phyloP scores from a whole-genome alignment of 768 basidiomycete genomes.

The Cantharellus cinnabarinus region DNA sequence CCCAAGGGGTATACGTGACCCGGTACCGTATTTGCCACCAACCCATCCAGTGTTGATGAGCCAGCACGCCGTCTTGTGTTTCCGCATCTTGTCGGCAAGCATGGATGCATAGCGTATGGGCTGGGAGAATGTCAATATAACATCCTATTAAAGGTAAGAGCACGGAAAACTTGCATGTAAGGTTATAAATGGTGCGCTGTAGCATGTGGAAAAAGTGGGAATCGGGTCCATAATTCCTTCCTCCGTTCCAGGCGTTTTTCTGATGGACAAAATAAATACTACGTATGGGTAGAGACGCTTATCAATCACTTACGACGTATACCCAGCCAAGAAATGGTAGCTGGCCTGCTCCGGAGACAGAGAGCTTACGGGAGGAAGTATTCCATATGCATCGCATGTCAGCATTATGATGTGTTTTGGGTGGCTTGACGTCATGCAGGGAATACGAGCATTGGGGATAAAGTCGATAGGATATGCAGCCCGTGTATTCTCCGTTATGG shows the following conservation, averaged over 20 bases:
- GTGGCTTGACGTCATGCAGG: conserved; percentile 60
- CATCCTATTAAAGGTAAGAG: neutral
- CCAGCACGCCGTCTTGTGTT: conserved; percentile 85
- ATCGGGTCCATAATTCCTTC: conserved; percentile 96
- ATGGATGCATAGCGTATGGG: conserved; percentile 91
- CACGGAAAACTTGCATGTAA: conserved; percentile 31
- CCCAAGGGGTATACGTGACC: conserved; percentile 93
- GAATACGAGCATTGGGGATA: conserved; percentile 88
- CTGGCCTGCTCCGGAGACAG: conserved; percentile 87
- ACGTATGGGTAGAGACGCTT: neutral
- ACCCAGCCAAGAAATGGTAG: conserved; percentile 95
- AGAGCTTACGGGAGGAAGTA: conserved; percentile 86
- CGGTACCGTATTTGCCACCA: conserved; percentile 79
- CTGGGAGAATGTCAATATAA: conserved; percentile 11
- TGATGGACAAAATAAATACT: conserved; percentile 11
- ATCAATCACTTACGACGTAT: conserved; percentile 50
- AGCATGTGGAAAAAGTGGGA: conserved; percentile 98
- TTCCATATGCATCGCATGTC: conserved; percentile 96
- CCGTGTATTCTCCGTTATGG: conserved; percentile 98
- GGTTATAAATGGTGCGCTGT: conserved; percentile 98
- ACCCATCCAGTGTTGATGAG: conserved; percentile 98
- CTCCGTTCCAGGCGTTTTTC: conserved; percentile 97
- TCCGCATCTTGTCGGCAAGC: conserved; percentile 85
- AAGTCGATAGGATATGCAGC: conserved; percentile 98
- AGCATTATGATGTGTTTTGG: conserved; percentile 93